phyloP scores from a whole-genome alignment of 768 basidiomycete genomes.

The Chalciporus sphaerocephalus region DNA sequence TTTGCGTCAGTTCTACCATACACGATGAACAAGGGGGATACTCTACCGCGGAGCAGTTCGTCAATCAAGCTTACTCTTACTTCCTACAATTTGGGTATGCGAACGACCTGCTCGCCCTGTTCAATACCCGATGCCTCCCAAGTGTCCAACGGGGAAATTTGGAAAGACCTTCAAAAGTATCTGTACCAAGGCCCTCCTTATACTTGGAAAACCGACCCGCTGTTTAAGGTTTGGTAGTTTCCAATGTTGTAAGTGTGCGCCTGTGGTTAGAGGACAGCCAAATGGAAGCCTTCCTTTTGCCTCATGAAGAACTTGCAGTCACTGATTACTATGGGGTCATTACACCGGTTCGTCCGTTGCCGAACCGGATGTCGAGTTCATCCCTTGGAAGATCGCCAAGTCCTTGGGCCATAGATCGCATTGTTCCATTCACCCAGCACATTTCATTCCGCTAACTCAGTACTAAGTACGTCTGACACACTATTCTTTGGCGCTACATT shows the following conservation, averaged over 20 bases:
- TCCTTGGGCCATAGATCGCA: too few species aligned
- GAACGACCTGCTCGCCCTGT: conserved; percentile 44
- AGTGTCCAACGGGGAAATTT: conserved; percentile 26
- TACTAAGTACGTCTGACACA: too few species aligned
- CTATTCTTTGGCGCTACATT: too few species aligned
- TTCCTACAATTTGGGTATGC: conserved; percentile 47
- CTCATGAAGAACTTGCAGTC: conserved; percentile 40
- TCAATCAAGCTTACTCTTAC: conserved; percentile 43
- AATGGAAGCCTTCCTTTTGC: conserved; percentile 38
- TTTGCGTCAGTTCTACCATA: background rate
- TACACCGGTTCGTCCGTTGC: conserved; percentile 42
- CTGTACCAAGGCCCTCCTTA: conserved; percentile 50
- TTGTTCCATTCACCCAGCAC: too few species aligned
- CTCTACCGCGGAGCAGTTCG: conserved; percentile 41
- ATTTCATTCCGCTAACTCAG: too few species aligned
- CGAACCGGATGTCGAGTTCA: conserved; percentile 34
- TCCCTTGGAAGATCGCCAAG: conserved; percentile 33
- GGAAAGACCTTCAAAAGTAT: conserved; percentile 35
- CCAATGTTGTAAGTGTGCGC: background rate
- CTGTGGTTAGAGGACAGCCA: conserved; percentile 48
- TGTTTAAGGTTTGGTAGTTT: conserved; percentile 41
- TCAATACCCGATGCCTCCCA: conserved; percentile 47
- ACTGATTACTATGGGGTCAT: conserved; percentile 58
- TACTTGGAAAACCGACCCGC: conserved; percentile 57
- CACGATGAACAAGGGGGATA: conserved; percentile 29